phyloP scores from a whole-genome alignment of 2,329 filamentous ascomycete genomes.

The Zymoseptoria brevis region DNA sequence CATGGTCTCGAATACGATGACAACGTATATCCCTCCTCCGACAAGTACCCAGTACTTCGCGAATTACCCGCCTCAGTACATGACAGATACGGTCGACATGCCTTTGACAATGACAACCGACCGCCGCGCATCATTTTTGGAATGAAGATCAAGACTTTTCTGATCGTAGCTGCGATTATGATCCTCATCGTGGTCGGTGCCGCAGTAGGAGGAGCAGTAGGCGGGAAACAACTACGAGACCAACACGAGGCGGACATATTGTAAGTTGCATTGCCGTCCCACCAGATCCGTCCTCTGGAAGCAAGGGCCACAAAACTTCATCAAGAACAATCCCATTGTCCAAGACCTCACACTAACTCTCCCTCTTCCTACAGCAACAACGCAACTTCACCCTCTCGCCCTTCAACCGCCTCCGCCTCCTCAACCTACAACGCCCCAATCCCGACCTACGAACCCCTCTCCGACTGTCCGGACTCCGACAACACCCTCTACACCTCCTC shows the following conservation, averaged over 20 bases:
- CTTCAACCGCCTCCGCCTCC: slow-evolving; percentile 9
- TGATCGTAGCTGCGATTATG: slow-evolving; percentile 28
- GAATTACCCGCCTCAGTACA: slow-evolving; percentile 17
- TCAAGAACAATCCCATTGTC: slow-evolving; percentile 2
- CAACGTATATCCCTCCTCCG: slow-evolving; percentile 28
- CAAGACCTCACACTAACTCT: slow-evolving; percentile 5
- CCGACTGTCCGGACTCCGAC: slow-evolving; percentile 27
- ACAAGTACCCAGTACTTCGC: slow-evolving; percentile 31
- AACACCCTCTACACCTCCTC: slow-evolving; percentile 26
- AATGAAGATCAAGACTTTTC: slow-evolving; percentile 31
- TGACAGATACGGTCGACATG: slow-evolving; percentile 17
- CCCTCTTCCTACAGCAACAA: slow-evolving; percentile 7
- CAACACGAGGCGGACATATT: slow-evolving; percentile 6
- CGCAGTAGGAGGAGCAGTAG: slow-evolving; percentile 32
- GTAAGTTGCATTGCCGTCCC: slow-evolving; percentile 1
- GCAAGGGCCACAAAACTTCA: not conserved
- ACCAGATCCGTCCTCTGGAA: not conserved
- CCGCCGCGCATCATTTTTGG: slow-evolving; percentile 34
- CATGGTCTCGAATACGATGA: slow-evolving; percentile 34
- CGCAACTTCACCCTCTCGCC: slow-evolving; percentile 9
- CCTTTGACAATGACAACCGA: slow-evolving; percentile 22
- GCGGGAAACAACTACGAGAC: slow-evolving; percentile 24
- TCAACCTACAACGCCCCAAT: slow-evolving; percentile 24
- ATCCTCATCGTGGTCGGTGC: slow-evolving; percentile 28
- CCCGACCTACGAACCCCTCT: slow-evolving; percentile 27